Percentiles rank a stretch among this genome's conserved stretches.
phyloP scores from a whole-genome alignment of 2,329 filamentous ascomycete species.

The Periglandula ipomoeae region DNA sequence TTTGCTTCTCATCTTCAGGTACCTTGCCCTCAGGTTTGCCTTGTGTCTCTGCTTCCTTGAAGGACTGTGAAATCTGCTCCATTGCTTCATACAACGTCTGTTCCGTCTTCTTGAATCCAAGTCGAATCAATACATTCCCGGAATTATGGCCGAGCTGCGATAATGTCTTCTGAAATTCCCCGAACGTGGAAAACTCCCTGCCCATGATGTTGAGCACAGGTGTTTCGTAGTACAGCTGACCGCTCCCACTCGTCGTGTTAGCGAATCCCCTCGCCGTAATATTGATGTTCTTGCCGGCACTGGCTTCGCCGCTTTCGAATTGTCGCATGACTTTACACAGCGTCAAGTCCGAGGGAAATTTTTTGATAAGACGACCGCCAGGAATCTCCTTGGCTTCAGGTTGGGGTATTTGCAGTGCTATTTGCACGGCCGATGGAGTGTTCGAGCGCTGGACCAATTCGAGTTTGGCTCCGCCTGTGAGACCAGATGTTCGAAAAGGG shows the following conservation, averaged over 20 bases:
- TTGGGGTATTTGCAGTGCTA: constrained; percentile 78
- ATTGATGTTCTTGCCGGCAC: constrained; percentile 55
- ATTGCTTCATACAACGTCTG: constrained; percentile 79
- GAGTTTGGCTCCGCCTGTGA: constrained; percentile 79
- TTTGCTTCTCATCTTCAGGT: constrained; percentile 6
- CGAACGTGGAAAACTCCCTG: constrained; percentile 65
- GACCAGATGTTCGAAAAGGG: constrained; percentile 72
- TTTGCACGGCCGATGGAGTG: constrained; percentile 74
- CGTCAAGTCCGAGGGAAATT: constrained; percentile 79
- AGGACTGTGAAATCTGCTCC: constrained; percentile 68
- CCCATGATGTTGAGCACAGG: constrained; percentile 80
- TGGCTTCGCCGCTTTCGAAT: constrained; percentile 71
- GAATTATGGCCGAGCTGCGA: constrained; percentile 80
- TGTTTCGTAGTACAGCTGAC: constrained; percentile 79
- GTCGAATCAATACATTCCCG: constrained; percentile 68
- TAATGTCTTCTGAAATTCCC: constrained; percentile 81
- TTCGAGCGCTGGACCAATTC: constrained; percentile 84
- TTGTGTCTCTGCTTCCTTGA: constrained; percentile 37
- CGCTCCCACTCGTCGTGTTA: constrained; percentile 49
- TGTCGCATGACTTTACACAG: constrained; percentile 85
- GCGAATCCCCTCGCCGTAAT: constrained; percentile 78
- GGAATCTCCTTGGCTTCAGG: constrained; percentile 55
- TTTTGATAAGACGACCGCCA: constrained; percentile 65
- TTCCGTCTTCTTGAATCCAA: constrained; percentile 68
- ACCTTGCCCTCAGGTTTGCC: constrained; percentile 8